A percentile compares a stretch with the other conserved stretches of the same genome.
Evolutionary conservation across 495 filamentous ascomycete species (phyloP).

Genomic region (Oidiodendron maius): DNA sequence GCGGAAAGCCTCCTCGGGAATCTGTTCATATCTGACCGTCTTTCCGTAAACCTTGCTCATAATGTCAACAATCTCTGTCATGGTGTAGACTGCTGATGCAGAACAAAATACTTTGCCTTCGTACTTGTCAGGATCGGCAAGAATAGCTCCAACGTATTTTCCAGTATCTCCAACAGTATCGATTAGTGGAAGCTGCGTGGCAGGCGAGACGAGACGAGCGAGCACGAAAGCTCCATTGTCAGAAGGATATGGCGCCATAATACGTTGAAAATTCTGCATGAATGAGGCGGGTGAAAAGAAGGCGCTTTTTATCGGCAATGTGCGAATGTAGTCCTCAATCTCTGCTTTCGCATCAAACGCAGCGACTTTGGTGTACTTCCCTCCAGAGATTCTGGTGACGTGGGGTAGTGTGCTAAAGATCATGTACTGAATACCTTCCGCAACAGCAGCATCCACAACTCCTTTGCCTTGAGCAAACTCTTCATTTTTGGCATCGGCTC

Average conservation of each 20-base stretch:
- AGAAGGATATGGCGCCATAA: conserved; percentile 8
- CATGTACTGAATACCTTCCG: conserved; percentile 35
- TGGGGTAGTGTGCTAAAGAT: conserved; percentile 37
- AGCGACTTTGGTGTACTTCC: conserved; percentile 39
- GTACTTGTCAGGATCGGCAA: conserved; percentile 11
- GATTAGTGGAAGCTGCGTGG: conserved; percentile 42
- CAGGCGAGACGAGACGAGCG: conserved; percentile 18
- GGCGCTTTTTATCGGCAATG: conserved; percentile 36
- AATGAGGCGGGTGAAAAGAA: conserved; percentile 50
- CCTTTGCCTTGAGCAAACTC: conserved; percentile 45
- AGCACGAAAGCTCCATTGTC: neutral
- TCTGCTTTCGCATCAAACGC: conserved; percentile 56
- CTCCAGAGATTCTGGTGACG: conserved; percentile 28
- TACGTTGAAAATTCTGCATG: conserved; percentile 40
- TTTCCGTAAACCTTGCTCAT: neutral
- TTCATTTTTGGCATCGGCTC: conserved; percentile 30
- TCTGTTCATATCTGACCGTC: neutral
- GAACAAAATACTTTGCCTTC: neutral
- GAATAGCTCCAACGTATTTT: conserved; percentile 47
- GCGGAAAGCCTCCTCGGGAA: neutral
- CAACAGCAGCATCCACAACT: conserved; percentile 41
- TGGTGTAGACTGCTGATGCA: neutral
- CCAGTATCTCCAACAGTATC: conserved; percentile 42
- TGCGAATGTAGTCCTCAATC: conserved; percentile 48
- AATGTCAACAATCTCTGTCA: neutral